Evolutionary conservation across 768 basidiomycete genomes (phyloP), one percentile per base, ranked within the genome.

Genomic region (Pisolithus sp.): DNA sequence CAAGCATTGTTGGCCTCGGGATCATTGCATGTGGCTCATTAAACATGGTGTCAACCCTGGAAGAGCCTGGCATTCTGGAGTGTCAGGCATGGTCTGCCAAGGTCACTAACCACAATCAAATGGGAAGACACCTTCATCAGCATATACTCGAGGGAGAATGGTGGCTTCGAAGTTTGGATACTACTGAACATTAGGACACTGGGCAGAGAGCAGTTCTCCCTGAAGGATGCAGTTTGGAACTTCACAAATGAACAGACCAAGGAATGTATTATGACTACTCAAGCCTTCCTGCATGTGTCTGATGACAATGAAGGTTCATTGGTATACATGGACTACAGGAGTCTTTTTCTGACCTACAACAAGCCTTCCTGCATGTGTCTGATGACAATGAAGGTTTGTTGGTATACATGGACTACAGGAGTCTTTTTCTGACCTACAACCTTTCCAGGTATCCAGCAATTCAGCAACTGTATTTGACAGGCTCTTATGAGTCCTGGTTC

Each of bases 41-140:
- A 99, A 99, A 71, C 96, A 99, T 69, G 96, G 98, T 65, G 96
- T 98, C 71, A 98, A 99, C 69, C 76, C 98, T 42, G 96, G 95
- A 21, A 82, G 96, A 55, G 96, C 96, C 2, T n/a, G n/a, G 96
- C 97, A 8, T 98, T 96, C 73, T 99, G 95, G 96, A 98, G 98
- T 64, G 91, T 98, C 68, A 96, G 96, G 73, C 93, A 97, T 69
- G 89, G 90, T 59, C 69, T 99, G 23, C 96, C 96, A 0, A 77
- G 96, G 45, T 96, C 95, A 15, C 73, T 99, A 56, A 98, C 96
- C 0, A 97, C 96, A 0, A 98, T 99, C 63, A 95, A 97, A 62
- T 98, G 96, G 96, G 95, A 98, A 56, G 93, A 97, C 64, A 93
- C 94, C 0, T 93, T 94, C 62, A 91, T 93, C 58, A 94, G 92